Conservation (phyloP, 805 yeast species). For the Ogataea thermomethanolica region DNA sequence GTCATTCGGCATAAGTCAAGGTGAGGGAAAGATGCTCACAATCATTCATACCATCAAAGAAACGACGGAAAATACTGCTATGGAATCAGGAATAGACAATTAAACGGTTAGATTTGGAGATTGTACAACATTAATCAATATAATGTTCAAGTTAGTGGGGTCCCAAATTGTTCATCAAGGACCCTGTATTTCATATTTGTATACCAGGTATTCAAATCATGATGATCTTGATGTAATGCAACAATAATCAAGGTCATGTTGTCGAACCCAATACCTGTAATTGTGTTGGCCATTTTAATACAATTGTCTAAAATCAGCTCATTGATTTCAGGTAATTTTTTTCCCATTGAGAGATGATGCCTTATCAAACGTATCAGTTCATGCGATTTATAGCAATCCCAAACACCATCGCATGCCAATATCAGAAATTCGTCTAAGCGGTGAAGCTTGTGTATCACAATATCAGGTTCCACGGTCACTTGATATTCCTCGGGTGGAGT, state of each 20-base stretch:
- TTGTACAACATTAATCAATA: too few species aligned
- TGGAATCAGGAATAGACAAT: not conserved
- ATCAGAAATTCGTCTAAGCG: slow-evolving; percentile 62
- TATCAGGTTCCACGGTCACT: slow-evolving; percentile 78
- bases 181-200: slow-evolving; percentile 42
- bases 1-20: slow-evolving; percentile 58
- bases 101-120: too few species aligned
- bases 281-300: slow-evolving; percentile 64
- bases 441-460: slow-evolving; percentile 49
- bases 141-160: too few species aligned
- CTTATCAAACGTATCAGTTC: slow-evolving; percentile 53
- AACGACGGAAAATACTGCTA: slow-evolving; percentile 6
- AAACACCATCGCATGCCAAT: slow-evolving; percentile 79
- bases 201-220: slow-evolving; percentile 54
- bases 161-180: slow-evolving; percentile 36
- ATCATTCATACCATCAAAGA: slow-evolving; percentile 53
- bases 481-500: slow-evolving; percentile 67
- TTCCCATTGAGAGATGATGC: slow-evolving; percentile 54
- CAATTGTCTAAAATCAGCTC: slow-evolving; percentile 62
- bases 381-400: slow-evolving; percentile 66
- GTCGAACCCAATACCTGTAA: slow-evolving; percentile 78
- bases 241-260: slow-evolving; percentile 76
- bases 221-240: slow-evolving; percentile 47
- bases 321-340: slow-evolving; percentile 54
- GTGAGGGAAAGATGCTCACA: slow-evolving; percentile 61